phyloP scores from a whole-genome alignment of 352 stramenopile species.

The Pythium oligandrum region DNA sequence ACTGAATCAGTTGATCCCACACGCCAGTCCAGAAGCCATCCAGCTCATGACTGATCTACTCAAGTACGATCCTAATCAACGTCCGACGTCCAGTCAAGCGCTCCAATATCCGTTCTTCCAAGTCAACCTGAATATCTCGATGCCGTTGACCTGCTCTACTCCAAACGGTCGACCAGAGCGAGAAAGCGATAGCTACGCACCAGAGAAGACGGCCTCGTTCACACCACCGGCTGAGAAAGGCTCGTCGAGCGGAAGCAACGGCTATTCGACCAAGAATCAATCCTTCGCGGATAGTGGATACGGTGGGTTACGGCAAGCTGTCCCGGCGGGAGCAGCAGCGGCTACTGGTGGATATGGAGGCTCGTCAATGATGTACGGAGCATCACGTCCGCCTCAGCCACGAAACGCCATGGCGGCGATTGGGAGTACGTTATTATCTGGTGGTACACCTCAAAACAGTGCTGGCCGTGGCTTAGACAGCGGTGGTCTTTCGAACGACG shows the following conservation, averaged over 20 bases:
- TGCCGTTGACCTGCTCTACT: constrained; percentile 68
- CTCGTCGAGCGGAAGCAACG: constrained; percentile 44
- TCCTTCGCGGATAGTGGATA: constrained; percentile 43
- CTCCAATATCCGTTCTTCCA: constrained; percentile 96
- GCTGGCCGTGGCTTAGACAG: constrained; percentile 43
- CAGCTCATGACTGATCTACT: constrained; percentile 92
- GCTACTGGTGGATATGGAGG: constrained; percentile 11
- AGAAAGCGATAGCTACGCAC: constrained; percentile 19
- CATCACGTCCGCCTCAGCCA: constrained; percentile 35
- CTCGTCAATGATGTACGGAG: constrained; percentile 23
- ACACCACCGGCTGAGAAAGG: constrained; percentile 43
- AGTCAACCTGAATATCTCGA: constrained; percentile 72
- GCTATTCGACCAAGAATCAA: constrained; percentile 45
- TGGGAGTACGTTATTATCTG: constrained; percentile 55
- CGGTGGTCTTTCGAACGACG: constrained; percentile 31
- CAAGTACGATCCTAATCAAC: constrained; percentile 91
- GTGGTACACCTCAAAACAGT: constrained; percentile 45
- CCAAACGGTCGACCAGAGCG: constrained; percentile 43
- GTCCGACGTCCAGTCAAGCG: constrained; percentile 90
- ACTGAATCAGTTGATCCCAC: constrained; percentile 86
- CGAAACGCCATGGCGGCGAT: constrained; percentile 71
- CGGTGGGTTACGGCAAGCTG: constrained; percentile 31
- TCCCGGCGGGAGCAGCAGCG: constrained; percentile 3
- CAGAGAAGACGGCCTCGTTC: constrained; percentile 38
- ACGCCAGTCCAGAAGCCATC: constrained; percentile 87